A percentile compares a stretch with the other conserved stretches of the same genome.
Conservation (phyloP, 2,329 filamentous ascomycete genomes). For the Cryoendolithus antarcticus region DNA sequence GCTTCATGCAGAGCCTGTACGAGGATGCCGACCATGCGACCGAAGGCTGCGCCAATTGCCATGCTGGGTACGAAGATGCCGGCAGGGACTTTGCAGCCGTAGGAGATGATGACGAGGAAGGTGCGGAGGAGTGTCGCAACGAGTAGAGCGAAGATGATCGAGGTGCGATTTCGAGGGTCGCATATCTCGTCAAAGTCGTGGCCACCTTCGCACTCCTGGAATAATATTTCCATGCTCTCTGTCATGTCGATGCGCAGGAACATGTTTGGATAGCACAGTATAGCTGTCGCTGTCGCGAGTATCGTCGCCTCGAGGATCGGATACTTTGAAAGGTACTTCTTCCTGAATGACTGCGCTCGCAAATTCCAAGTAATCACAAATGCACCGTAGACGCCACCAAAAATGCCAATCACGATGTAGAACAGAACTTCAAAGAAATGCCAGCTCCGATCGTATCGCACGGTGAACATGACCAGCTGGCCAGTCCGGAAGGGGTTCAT, state of each 20-base stretch:
- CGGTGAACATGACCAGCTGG: constrained; percentile 98
- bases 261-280: constrained; percentile 94
- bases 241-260: constrained; percentile 97
- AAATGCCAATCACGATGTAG: constrained; percentile 80
- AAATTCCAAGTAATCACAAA: constrained; percentile 98
- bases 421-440: constrained; percentile 95
- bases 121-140: constrained; percentile 70
- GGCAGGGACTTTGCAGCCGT: constrained; percentile 93
- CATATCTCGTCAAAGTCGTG: constrained; percentile 87
- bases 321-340: constrained; percentile 77
- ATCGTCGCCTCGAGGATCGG: constrained; percentile 77
- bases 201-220: constrained; percentile 79
- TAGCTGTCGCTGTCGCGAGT: constrained; percentile 68
- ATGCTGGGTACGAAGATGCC: constrained; percentile 98
- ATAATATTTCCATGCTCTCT: constrained; percentile 97
- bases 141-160: constrained; percentile 65
- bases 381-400: constrained; percentile 88
- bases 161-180: constrained; percentile 51
- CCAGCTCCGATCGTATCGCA: constrained; percentile 90
- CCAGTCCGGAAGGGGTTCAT: constrained; percentile 98
- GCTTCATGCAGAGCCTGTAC: constrained; percentile 81
- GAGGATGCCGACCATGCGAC: constrained; percentile 83
- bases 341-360: constrained; percentile 79
- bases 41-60: constrained; percentile 91
- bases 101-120: constrained; percentile 84